Evolutionary conservation across 2,329 filamentous ascomycete genomes (phyloP), one percentile per base, ranked within the genome.

Genomic region (Claviceps sp.): DNA sequence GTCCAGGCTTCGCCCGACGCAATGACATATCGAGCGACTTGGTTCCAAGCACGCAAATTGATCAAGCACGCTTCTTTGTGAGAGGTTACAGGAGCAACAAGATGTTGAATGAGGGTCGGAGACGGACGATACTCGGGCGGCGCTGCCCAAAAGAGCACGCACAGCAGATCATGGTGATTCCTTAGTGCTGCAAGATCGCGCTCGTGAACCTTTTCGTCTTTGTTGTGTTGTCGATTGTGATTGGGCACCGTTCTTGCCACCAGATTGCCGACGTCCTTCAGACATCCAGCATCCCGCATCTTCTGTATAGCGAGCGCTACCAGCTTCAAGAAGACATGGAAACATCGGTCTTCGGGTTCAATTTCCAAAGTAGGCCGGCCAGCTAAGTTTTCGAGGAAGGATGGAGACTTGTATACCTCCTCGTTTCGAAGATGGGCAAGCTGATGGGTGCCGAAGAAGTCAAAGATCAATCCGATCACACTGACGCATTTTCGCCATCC

Each of bases 131-230:
- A 59, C 2, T 75, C 72, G 1, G 70, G 61, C 8, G 81, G 81
- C 1, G 78, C 72, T 5, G 76, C 78, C 80, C 81, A 86, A 61
- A 78, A 85, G 4, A 86, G 68, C 0, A 80, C 82, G 56, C 77
- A 81, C 3, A 86, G 69, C 43, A 86, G 73, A 61, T 86, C 82
- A 54, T 85, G 82, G 54, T 86, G 82, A 55, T 86, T 86, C 53
- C 81, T 71, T 44, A 86, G 66, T 5, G 81, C 79, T 4, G 79
- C 79, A 46, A 85, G 69, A 48, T 86, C 81, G 40, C 74, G 73
- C 57, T 81, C 71, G 52, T 76, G 72, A 11, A 84, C 72, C 5
- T 69, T 71, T 53, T 81, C 73, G 60, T 85, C 81, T 58, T 82
- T 84, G 38, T 77, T 73, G 52, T 81, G 79, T 54, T 82, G 77